These are phyloP conservation scores for Trichocladium antarcticum DNA, from an alignment of 495 filamentous ascomycete species.

Conservation along the genomic window DNA sequence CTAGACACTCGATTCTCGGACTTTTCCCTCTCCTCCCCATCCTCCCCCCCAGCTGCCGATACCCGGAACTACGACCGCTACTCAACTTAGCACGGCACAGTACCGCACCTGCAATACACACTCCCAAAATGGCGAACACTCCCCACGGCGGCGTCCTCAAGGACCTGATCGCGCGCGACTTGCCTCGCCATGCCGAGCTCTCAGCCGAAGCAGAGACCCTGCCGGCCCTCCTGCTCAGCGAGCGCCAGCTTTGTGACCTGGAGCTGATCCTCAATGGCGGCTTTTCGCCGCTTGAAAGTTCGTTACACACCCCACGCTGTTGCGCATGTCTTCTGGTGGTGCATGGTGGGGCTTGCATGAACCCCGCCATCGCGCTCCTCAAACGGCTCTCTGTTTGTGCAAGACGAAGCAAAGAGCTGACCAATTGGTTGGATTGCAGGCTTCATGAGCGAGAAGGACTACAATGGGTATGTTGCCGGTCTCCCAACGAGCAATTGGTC, in stretches of 20 bases:
- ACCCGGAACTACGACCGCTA: neutral
- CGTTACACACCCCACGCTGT: neutral
- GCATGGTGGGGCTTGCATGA: conserved; percentile 23
- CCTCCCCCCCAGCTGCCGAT: neutral
- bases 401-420: conserved; percentile 9
- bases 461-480: conserved; percentile 58
- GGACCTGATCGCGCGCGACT: conserved; percentile 89
- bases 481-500: neutral
- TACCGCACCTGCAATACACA: neutral
- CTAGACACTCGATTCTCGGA: neutral
- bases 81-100: neutral
- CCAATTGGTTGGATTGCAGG: conserved; percentile 41
- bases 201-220: conserved; percentile 74
- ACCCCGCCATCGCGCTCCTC: conserved; percentile 18
- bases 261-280: conserved; percentile 93
- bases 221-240: conserved; percentile 71
- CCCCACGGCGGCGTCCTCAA: conserved; percentile 96
- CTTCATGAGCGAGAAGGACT: conserved; percentile 95
- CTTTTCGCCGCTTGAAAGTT: conserved; percentile 93
- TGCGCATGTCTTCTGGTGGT: conserved; percentile 1
- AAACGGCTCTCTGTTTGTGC: neutral
- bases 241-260: conserved; percentile 94
- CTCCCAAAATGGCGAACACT: conserved; percentile 48
- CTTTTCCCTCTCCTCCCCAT: neutral
- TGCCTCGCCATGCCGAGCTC: conserved; percentile 62